Evolutionary conservation across 2,329 filamentous ascomycete species (phyloP), one percentile per base, ranked within the genome.

Genomic region (Stachybotrys echinatus): DNA sequence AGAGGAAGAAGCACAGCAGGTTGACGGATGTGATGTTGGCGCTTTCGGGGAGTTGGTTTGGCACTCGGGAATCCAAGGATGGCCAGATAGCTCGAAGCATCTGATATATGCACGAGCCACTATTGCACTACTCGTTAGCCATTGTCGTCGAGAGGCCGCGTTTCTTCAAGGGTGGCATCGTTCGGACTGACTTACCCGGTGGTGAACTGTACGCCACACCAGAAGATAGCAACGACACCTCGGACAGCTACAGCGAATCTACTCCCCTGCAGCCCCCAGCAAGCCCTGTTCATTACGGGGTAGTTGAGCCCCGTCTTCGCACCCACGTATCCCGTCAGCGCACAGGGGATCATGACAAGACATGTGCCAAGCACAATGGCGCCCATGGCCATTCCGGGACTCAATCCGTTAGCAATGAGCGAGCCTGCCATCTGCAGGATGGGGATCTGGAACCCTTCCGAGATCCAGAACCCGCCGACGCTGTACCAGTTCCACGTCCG

Each of bases 11-110:
- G 38, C 64, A 57, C 57, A 53, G 45, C 2, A 53, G 31, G 51
- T 50, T 50, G 44, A 53, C 42, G 12, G 51, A 48, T 2, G 64
- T 64, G 34, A 63, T 63, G 52, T 69, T 68, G n/a, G 68, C 66
- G 42, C 55, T 64, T 1, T 57, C 58, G 1, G 70, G 63, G 21
- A 76, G 63, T 23, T 64, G 62, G 49, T 75, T 74, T 4, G 68
- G 69, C 17, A 76, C 64, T 47, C 59, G 61, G 17, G 61, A 54
- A 52, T 69, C 72, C 23, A 50, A 46, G 18, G 63, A 66, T 1
- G 71, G 70, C 69, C 70, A 74, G 50, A 73, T 70, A 14, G 68
- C 64, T 2, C 58, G 54, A 10, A 70, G 58, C 42, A 68, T 61
- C 37, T 63, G 55, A 12, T 58, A 63, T n/a, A 68, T 55, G 34